Conservation (phyloP, 129 eudicot genomes). For the Cynara cardunculus region DNA sequence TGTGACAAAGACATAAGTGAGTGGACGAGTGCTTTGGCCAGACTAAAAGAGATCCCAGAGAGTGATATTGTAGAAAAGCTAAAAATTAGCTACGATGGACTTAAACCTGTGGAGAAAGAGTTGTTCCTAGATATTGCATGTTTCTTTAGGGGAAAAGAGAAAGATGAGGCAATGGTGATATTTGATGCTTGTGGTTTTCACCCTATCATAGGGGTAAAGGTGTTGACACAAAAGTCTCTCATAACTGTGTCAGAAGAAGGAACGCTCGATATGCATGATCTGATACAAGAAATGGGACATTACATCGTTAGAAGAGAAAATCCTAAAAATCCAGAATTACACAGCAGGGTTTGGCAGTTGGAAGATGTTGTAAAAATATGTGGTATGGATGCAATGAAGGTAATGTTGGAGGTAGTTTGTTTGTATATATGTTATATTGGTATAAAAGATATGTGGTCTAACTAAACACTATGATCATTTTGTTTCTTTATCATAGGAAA, state of each 20-base stretch:
- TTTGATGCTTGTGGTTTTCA: neutral
- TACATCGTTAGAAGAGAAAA: neutral
- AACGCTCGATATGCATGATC: neutral
- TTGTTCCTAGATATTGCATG: slow-evolving; percentile 27
- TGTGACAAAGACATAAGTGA: too few relatives aligned
- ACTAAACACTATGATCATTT: neutral
- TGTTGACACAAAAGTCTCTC: neutral
- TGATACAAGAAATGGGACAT: neutral
- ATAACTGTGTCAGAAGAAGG: neutral
- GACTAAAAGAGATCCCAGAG: too few relatives aligned
- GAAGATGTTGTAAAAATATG: neutral
- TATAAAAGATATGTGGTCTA: too few relatives aligned
- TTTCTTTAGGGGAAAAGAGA: too few relatives aligned
- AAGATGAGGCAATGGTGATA: too few relatives aligned
- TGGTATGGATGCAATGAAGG: neutral
- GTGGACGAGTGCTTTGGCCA: too few relatives aligned
- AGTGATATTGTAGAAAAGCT: too few relatives aligned
- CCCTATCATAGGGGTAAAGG: neutral
- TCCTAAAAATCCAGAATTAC: neutral
- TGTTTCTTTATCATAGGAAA: too few relatives aligned
- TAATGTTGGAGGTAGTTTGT: neutral
- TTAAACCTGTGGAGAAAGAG: slow-evolving; percentile 5
- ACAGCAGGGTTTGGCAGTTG: neutral
- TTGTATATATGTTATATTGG: too few relatives aligned
- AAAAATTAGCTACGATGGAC: too few relatives aligned